phyloP scores from a whole-genome alignment of 2,329 filamentous ascomycete genomes.

The Fusarium marasasianum region DNA sequence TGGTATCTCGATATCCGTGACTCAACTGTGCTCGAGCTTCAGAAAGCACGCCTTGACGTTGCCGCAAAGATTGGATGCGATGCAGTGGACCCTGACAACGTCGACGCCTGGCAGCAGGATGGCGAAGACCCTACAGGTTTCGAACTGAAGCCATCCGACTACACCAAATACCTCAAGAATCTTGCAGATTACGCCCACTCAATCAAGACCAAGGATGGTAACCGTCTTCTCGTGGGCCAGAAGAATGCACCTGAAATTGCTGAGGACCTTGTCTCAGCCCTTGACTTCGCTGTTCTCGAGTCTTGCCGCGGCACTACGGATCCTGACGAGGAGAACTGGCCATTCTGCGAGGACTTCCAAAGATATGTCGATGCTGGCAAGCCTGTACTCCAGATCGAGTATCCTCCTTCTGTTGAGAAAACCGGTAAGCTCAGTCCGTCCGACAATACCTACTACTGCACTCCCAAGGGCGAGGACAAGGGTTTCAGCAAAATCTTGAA shows the following conservation, averaged over 20 bases:
- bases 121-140: slow-evolving; percentile 44
- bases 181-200: slow-evolving; percentile 45
- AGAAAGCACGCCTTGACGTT: slow-evolving; percentile 44
- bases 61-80: slow-evolving; percentile 46
- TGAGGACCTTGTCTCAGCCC: slow-evolving; percentile 33
- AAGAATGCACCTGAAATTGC: slow-evolving; percentile 47
- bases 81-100: slow-evolving; percentile 49
- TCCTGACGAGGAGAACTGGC: slow-evolving; percentile 22
- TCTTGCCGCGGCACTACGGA: slow-evolving; percentile 45
- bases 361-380: slow-evolving; percentile 42
- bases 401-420: slow-evolving; percentile 42
- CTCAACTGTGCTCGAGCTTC: slow-evolving; percentile 40
- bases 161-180: slow-evolving; percentile 42
- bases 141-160: slow-evolving; percentile 42
- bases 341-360: slow-evolving; percentile 46
- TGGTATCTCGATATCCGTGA: slow-evolving; percentile 45
- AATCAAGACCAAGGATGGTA: slow-evolving; percentile 37
- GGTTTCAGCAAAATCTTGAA: slow-evolving; percentile 48
- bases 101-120: slow-evolving; percentile 45
- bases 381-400: slow-evolving; percentile 49
- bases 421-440: slow-evolving; percentile 36
- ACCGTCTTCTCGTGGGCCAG: slow-evolving; percentile 46
- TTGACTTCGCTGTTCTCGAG: slow-evolving; percentile 51
- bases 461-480: slow-evolving; percentile 37
- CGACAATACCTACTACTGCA: slow-evolving; percentile 43